A percentile compares a stretch with the other conserved stretches of the same genome.
These are phyloP conservation scores for Pelargonium australe DNA, from an alignment of 441 rosid genomes.

Conservation along the genomic window DNA sequence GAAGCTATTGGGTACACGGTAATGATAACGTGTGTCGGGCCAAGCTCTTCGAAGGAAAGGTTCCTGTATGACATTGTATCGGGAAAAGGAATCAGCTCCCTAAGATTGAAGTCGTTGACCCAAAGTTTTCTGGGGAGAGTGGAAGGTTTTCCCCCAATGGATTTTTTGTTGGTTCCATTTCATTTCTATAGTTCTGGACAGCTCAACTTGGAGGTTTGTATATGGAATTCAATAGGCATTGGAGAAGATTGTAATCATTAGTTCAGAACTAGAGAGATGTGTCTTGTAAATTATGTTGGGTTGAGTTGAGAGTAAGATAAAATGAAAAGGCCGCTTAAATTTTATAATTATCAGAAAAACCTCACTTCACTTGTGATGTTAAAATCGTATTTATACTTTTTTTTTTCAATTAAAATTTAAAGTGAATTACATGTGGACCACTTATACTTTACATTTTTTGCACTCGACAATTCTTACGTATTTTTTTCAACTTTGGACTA, in stretches of 20 bases:
- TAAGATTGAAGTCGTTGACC: constrained; percentile 27
- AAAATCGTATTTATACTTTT: too few relatives aligned
- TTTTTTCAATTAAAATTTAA: too few relatives aligned
- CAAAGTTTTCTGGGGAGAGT: constrained; percentile 28
- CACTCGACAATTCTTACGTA: too few relatives aligned
- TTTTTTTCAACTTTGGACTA: too few relatives aligned
- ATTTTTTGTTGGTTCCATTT: constrained; percentile 30
- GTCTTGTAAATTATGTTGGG: not conserved
- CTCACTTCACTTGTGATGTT: too few relatives aligned
- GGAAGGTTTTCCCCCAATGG: constrained; percentile 25
- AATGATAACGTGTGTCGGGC: constrained; percentile 30
- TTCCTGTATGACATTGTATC: constrained; percentile 27
- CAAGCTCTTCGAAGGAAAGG: constrained; percentile 24
- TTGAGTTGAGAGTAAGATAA: not conserved
- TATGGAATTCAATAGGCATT: constrained; percentile 22
- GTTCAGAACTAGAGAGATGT: not conserved
- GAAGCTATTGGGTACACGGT: constrained; percentile 24
- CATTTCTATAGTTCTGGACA: constrained; percentile 25
- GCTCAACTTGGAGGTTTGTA: constrained; percentile 26
- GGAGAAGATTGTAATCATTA: constrained; percentile 15
- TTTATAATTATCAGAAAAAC: too few relatives aligned
- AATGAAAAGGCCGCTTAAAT: not conserved
- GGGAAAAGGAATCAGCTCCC: constrained; percentile 25
- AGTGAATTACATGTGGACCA: too few relatives aligned
- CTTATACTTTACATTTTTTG: too few relatives aligned